A percentile compares a stretch with the other conserved stretches of the same genome.
These are phyloP conservation scores for Cladophialophora chaetospira DNA, from an alignment of 2,329 filamentous ascomycete species.

Conservation along the genomic window DNA sequence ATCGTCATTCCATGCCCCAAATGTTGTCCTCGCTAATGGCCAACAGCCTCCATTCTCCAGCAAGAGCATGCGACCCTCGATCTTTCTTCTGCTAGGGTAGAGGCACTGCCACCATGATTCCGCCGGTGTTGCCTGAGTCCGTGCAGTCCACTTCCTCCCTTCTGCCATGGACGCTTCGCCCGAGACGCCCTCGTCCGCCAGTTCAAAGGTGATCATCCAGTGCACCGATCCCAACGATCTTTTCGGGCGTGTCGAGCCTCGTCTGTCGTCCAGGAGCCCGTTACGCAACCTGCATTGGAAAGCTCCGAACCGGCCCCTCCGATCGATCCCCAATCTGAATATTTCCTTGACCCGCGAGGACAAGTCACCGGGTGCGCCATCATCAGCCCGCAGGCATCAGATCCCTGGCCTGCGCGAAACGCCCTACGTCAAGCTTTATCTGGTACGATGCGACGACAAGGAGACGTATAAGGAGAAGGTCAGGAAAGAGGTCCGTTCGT, in stretches of 20 bases:
- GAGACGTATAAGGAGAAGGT: conserved; percentile 85
- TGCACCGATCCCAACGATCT: conserved; percentile 92
- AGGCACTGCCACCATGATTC: conserved; percentile 26
- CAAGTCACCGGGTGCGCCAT: conserved; percentile 38
- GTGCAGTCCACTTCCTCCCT: conserved; percentile 12
- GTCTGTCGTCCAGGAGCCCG: conserved; percentile 76
- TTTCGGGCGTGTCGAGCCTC: conserved; percentile 77
- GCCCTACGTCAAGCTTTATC: conserved; percentile 86
- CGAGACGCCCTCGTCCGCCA: conserved; percentile 25
- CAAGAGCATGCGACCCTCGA: conserved; percentile 13
- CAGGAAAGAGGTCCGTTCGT: conserved; percentile 79
- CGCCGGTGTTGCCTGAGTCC: conserved; percentile 1
- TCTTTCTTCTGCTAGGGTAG: no score
- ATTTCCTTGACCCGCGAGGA: conserved; percentile 77
- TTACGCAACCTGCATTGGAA: conserved; percentile 96
- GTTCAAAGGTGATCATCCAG: conserved; percentile 76
- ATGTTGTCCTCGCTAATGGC: no score
- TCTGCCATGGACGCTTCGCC: conserved; percentile 31
- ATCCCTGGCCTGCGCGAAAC: conserved; percentile 92
- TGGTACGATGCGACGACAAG: conserved; percentile 92
- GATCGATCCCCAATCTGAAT: conserved; percentile 91
- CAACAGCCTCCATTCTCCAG: no score
- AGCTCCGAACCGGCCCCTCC: conserved; percentile 83
- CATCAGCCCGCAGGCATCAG: conserved; percentile 72
- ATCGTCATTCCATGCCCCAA: conserved; percentile 4